Conservation (phyloP, 2,329 filamentous ascomycete genomes). For the Curvularia hawaiiensis region DNA sequence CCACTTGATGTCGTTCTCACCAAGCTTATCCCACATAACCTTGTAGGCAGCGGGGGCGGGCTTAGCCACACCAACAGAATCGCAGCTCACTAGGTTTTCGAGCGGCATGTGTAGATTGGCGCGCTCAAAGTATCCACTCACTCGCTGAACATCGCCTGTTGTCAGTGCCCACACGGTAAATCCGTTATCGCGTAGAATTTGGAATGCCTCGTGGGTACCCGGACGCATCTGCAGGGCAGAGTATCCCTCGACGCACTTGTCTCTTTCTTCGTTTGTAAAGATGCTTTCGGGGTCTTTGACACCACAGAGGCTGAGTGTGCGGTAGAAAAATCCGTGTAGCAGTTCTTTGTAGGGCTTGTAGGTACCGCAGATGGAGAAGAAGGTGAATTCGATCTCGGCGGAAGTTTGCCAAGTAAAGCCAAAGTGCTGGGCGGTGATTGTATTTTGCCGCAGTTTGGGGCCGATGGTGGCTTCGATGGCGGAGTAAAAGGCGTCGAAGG, state of each 20-base stretch:
- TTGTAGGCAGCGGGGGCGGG: conserved; percentile 56
- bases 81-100: conserved; percentile 60
- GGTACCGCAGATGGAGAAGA: conserved; percentile 16
- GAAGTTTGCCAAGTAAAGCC: conserved; percentile 21
- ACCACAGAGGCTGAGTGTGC: conserved; percentile 15
- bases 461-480: conserved; percentile 14
- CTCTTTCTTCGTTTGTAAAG: conserved; percentile 13
- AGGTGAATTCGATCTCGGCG: conserved; percentile 24
- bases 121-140: conserved; percentile 58
- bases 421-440: conserved; percentile 16
- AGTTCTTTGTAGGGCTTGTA: conserved; percentile 18
- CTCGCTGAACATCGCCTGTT: conserved; percentile 29
- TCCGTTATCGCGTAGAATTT: conserved; percentile 14
- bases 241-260: conserved; percentile 18
- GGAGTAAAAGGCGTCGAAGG: conserved; percentile 20
- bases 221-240: conserved; percentile 10
- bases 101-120: conserved; percentile 57
- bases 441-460: conserved; percentile 12
- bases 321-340: conserved; percentile 18
- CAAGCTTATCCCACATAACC: conserved; percentile 51
- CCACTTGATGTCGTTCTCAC: conserved; percentile 53
- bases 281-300: conserved; percentile 9
- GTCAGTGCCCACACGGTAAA: conserved; percentile 20
- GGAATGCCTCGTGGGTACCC: conserved; percentile 11
- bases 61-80: conserved; percentile 56